These are phyloP conservation scores for Russula ochroleuca DNA, from an alignment of 768 basidiomycete genomes.

Conservation along the genomic window DNA sequence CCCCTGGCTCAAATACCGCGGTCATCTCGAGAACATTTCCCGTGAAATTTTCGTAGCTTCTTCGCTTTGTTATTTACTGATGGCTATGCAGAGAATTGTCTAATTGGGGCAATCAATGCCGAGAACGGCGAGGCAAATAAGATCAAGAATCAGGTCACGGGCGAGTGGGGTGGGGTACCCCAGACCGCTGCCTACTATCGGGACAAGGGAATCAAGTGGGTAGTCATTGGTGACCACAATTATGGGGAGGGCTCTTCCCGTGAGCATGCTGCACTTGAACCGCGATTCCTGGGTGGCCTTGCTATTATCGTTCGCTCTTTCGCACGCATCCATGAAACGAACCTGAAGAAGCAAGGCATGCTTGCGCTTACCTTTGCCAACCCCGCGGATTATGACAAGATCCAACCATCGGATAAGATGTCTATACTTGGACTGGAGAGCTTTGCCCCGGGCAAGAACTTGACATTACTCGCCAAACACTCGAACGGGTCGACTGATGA, in stretches of 20 bases:
- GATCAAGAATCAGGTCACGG: slow-evolving; percentile 84
- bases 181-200: slow-evolving; percentile 85
- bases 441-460: slow-evolving; percentile 89
- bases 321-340: slow-evolving; percentile 96
- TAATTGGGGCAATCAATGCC: slow-evolving; percentile 95
- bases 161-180: slow-evolving; percentile 82
- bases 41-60: slow-evolving; percentile 45
- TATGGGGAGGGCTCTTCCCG: slow-evolving; percentile 98
- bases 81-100: slow-evolving; percentile 70
- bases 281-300: slow-evolving; percentile 89
- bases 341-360: slow-evolving; percentile 99
- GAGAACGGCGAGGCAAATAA: slow-evolving; percentile 97
- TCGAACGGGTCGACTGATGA: slow-evolving; percentile 73
- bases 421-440: slow-evolving; percentile 83
- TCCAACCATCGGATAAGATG: slow-evolving; percentile 82
- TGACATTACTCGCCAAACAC: slow-evolving; percentile 81
- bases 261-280: slow-evolving; percentile 96
- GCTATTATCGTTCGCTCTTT: slow-evolving; percentile 96
- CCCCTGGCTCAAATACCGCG: slow-evolving; percentile 99
- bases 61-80: slow-evolving; percentile 5
- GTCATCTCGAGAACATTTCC: slow-evolving; percentile 97
- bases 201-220: slow-evolving; percentile 88
- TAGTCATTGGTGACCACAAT: slow-evolving; percentile 93
- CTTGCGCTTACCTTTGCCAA: slow-evolving; percentile 91
- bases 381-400: slow-evolving; percentile 91